Evolutionary conservation across 495 filamentous ascomycete species (phyloP), one percentile per base, ranked within the genome.

Genomic region (Neurospora sp.): DNA sequence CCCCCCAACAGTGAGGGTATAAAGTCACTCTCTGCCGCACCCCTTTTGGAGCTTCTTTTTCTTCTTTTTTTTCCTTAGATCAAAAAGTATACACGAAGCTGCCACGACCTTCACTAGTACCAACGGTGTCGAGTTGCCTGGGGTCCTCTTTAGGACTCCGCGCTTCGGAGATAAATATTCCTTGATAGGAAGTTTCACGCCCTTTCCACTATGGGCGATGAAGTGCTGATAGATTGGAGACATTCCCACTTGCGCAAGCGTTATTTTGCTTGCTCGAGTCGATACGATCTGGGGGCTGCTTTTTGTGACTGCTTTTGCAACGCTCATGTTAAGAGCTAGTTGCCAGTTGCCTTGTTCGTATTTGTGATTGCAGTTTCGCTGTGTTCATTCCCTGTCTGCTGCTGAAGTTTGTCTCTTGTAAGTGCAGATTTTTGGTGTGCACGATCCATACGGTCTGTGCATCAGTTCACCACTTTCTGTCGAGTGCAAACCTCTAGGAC

Each of bases 181-280:
- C 84, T 80, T 83, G 84, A 83, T 85, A 86, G 84, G 84, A 86
- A 86, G 84, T 86, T 79, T 83, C 76, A 77, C 82, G 78, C 78
- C 78, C 76, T 74, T 82, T 80, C 71, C 78, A 77, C 77, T 72
- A 73, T 84, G 82, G 81, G 81, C 76, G 81, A 65, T 73, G 79
- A 80, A 80, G 83, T 86, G 84, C 84, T 82, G 82, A 86, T 78
- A 78, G 83, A 82, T 78, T 75, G 81, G 81, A 79, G 75, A 82
- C 78, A 82, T 78, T 68, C 69, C 40, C 37, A 48, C 69, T 6
- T 20, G 41, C 48, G 0, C 39, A 38, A 9, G 12, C 45, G 71
- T 37, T 40, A 41, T 72, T 72, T n/a, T 39, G n/a, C 68, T 71
- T 70, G 31, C 31, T 6, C 16, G 18, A 35, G 48, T n/a, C 35